Evolutionary conservation across 2,329 filamentous ascomycete species (phyloP), one percentile per base, ranked within the genome.

Genomic region (Monosporascus sp.): DNA sequence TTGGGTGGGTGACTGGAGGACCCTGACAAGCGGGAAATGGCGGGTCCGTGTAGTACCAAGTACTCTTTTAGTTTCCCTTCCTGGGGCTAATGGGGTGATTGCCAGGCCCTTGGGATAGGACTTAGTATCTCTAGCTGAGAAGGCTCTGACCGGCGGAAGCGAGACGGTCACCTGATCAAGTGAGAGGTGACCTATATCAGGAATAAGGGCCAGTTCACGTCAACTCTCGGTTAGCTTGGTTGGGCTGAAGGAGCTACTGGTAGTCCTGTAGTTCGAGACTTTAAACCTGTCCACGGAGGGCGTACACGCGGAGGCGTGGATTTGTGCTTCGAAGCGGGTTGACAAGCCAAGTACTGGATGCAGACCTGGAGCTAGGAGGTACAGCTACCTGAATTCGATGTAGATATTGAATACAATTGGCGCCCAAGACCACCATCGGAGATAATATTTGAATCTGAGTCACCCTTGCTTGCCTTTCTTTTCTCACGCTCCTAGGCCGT

Each of bases 11-110:
- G 41, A 46, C 43, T 25, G 43, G 3, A 46, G 43, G 22, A 46
- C 43, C 43, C 24, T 46, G 24, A n/a, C 43, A 46, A 27, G 9
- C n/a, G 43, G 24, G 22, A 22, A 14, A 22, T 9, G 43, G 43
- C 22, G n/a, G 22, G 22, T 46, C 14, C 25, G 43, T 31, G 43
- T 46, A 11, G n/a, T 11, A 46, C 43, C 43, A 46, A 27, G 43
- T 17, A 46, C 43, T 31, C 25, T 31, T 27, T 24, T 57, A 55
- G 31, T 55, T 55, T 57, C 25, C n/a, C 17, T 24, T 46, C 17
- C 24, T 46, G n/a, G 14, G n/a, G 43, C 24, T 25, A 25, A 46
- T 35, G 31, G 31, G 43, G 24, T 46, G 43, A 46, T 46, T 9
- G 22, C 43, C n/a, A 31, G 43, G 24, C 7, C n/a, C 7, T 27